Base-by-base conservation (phyloP, 1,139 yeast genomes). In the Blastobotrys persicus region DNA sequence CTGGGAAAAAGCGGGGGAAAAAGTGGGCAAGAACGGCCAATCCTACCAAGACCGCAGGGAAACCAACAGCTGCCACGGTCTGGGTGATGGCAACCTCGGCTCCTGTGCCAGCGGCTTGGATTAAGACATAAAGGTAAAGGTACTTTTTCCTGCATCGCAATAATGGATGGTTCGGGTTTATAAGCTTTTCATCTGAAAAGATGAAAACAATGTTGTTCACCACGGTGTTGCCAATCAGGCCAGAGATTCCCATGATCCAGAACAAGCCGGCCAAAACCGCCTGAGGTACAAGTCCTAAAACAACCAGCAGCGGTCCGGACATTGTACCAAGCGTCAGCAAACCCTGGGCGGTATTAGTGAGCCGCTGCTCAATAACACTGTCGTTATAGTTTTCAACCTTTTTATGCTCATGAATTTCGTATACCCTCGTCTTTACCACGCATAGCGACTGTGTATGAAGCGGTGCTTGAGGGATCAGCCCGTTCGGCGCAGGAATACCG, bases 381-480 rank as follows among this genome's bases (percentile, higher is more conserved):
- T 72, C 62, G 9, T 45, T 31, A 31, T 48, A 48, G 20, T 32
- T 19, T 12, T 47, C 51, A 12, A 56, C 48, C 1, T 80, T 73
- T 26, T 51, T 50, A 11, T 53, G 54, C 26, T 59, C 55, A 4
- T 55, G 49, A 7, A 37, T 33, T 1, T 39, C 45, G 31, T 46
- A 14, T 3, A 23, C 45, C 7, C 16, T 16, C 16, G 56, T 41
- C 53, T 79, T 79, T 54, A 76, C 77, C 2, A 88, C 83, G 40
- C 88, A 80, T 33, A 92, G 69, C 0, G 96, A 81, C 48, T 77
- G 79, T 0, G 98, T 89, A 61, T 92, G 98, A 40, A 92, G 67
- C 0, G 98, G 98, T 0, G 98, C 98, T 66, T 92, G 98, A 0
- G 98, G 98, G 39, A 92, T 91, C 34, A 92, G 72, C 0, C 98